Base-by-base conservation (phyloP, 176 grass and related monocot species). In the Musa beccarii region DNA sequence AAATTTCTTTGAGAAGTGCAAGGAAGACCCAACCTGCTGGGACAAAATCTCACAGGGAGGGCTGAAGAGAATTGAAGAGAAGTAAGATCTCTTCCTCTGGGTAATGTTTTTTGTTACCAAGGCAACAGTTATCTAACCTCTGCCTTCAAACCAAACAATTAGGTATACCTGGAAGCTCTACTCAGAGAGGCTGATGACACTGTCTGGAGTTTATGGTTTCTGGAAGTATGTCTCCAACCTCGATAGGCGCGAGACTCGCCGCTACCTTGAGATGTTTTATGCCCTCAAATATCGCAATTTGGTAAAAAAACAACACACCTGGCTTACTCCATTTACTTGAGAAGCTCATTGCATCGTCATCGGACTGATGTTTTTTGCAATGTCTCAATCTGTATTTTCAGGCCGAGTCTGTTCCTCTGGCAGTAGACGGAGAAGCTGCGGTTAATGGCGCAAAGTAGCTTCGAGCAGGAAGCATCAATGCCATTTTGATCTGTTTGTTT, bases 191-290 rank as follows among this genome's bases (percentile, higher is more conserved):
- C 51, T 96, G 72, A 96, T 96, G 93, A 96, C 93, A 7, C 87
- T 96, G 7, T 86, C 93, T 0, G 93, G 93, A 8, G 93, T 96
- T 6, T 96, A 96, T 22, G 93, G 93, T 1, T 96, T 96, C 83
- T 96, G 93, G 93, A 96, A 96, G 81, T 96, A 96, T 11, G 93
- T 96, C 49, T 96, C 93, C 65, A 96, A 96, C 83, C 93, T 96
- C 0, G 93, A 96, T 62, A 90, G 92, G 83, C 89, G 93, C 0
- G 93, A 96, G 81, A 96, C 93, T 56, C 85, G 89, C 56, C 87
- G 93, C 64, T 96, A 96, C 87, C 87, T 96, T 0, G 93, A 96
- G 89, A 96, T 96, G 93, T 81, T 96, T 81, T 96, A 96, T 73
- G 93, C 93, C 51, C 93, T 96, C 79, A 96, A 96, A 73, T 96